A percentile compares a stretch with the other conserved stretches of the same genome.
These are phyloP conservation scores for Auricularia auricula-judae DNA, from an alignment of 768 basidiomycete genomes.

Conservation along the genomic window DNA sequence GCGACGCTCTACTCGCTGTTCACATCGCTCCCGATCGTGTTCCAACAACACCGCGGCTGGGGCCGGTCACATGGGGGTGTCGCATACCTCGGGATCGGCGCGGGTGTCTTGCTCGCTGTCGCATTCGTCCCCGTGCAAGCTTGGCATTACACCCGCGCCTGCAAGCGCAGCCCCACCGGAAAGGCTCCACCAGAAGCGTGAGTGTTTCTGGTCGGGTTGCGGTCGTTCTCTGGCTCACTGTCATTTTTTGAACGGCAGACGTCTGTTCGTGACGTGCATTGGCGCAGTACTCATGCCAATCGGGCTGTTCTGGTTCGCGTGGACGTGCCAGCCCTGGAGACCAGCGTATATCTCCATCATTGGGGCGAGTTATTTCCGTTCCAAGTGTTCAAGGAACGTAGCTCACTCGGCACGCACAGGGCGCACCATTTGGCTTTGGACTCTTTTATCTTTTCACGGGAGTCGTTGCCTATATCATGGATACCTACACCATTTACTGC, in stretches of 20 bases:
- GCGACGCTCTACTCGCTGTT: constrained; percentile 56
- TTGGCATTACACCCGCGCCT: constrained; percentile 38
- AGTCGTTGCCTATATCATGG: constrained; percentile 62
- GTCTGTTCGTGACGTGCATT: constrained; percentile 47
- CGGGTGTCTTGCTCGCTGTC: constrained; percentile 43
- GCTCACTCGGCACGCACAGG: constrained; percentile 11
- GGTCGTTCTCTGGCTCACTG: neutral
- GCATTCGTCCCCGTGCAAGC: constrained; percentile 43
- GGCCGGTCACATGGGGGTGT: constrained; percentile 45
- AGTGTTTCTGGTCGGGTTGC: constrained; percentile 10
- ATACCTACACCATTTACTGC: constrained; percentile 52
- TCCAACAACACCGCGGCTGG: constrained; percentile 42
- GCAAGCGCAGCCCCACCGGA: constrained; percentile 36
- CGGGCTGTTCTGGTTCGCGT: constrained; percentile 60
- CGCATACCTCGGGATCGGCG: constrained; percentile 53
- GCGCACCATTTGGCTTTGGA: constrained; percentile 54
- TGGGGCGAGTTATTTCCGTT: constrained; percentile 15
- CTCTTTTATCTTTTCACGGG: constrained; percentile 55
- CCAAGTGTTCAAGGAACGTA: neutral
- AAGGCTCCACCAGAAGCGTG: constrained; percentile 52
- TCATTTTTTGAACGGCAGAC: constrained; percentile 20
- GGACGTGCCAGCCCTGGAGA: constrained; percentile 39
- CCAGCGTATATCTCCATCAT: constrained; percentile 63
- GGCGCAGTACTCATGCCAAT: constrained; percentile 43
- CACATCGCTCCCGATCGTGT: constrained; percentile 50